These are phyloP conservation scores for Ceratorhiza oryzae-sativae DNA, from an alignment of 1,284 basidiomycete genomes.

Conservation along the genomic window DNA sequence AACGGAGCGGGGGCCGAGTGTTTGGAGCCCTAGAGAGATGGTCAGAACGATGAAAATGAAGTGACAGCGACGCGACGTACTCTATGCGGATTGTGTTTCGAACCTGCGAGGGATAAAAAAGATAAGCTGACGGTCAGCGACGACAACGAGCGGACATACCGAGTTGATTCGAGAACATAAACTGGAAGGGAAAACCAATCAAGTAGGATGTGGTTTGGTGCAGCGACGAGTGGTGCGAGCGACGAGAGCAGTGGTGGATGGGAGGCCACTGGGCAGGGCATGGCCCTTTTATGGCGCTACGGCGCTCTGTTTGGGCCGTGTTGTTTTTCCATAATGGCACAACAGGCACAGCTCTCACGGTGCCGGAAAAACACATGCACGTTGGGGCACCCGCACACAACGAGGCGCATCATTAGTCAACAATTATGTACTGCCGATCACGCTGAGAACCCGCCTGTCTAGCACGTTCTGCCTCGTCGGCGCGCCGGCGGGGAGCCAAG, in stretches of 20 bases:
- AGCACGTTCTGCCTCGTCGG: conserved; percentile 12
- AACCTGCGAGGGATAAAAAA: conserved; percentile 11
- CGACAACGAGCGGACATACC: conserved; percentile 10
- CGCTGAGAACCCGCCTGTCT: not conserved
- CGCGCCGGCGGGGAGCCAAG: not conserved
- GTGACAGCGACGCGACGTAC: not conserved
- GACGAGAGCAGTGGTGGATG: conserved; percentile 23
- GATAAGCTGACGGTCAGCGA: not conserved
- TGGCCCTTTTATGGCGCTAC: conserved; percentile 10
- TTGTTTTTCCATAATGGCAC: conserved; percentile 10
- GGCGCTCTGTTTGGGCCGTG: conserved; percentile 17
- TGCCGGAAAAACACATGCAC: conserved; percentile 29
- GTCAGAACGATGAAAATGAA: not conserved
- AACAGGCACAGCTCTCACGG: conserved; percentile 23
- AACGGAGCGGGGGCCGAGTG: conserved; percentile 35
- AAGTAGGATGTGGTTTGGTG: not conserved
- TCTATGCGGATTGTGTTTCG: conserved; percentile 40
- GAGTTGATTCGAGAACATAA: conserved; percentile 40
- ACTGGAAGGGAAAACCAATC: conserved; percentile 27
- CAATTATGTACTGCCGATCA: conserved; percentile 3
- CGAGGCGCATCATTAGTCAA: not conserved
- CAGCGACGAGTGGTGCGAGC: not conserved
- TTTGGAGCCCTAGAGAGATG: conserved; percentile 25
- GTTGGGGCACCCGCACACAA: not conserved
- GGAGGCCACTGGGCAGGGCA: not conserved